Base-by-base conservation (phyloP, 495 filamentous ascomycete genomes). In the Astrocystis sublimbata region DNA sequence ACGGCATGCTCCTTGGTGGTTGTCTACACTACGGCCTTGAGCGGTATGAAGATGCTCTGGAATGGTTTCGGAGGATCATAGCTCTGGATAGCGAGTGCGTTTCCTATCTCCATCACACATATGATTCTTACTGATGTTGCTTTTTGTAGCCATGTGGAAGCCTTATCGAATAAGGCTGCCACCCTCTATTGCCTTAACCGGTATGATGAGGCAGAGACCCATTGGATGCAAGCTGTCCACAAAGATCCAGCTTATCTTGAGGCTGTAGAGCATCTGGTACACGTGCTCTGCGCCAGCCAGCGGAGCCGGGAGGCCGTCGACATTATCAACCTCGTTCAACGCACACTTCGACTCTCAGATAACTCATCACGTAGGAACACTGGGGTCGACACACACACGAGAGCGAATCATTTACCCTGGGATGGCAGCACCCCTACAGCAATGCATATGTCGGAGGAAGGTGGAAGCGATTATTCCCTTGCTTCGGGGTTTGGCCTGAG, bases 211-310 rank as follows among this genome's bases (percentile, higher is more conserved):
- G 94, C 94, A 15, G 87, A 96, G 71, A 81, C 87, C 55, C 83
- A 96, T 71, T 99, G 94, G 96, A 74, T 88, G 51, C 86, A 85
- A 54, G 91, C 92, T 15, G 87, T 99, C 33, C 91, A 86, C 65
- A 78, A 90, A 43, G 86, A 91, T 4, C 94, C 94, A 2, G 92
- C 87, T 72, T 96, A 94, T 75, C 90, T 99, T 63, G 94, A 99
- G 78, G 96, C 94, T 13, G 92, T 96, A 15, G 94, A 99, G 72
- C 94, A 98, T 80, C 83, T 99, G 3, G 89, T 98, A 30, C 92
- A 92, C 6, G 78, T 99, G 31, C 73, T 97, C 23, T 96, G 92
- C 73, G 88, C 85, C 57, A 89, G 86, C 49, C 88, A 94, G 55
- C 84, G 93, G 61, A 90, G 87, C 30, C 87, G 84, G 67, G 92